These are phyloP conservation scores for Botrytis elliptica DNA, from an alignment of 2,329 filamentous ascomycete species.

Conservation along the genomic window DNA sequence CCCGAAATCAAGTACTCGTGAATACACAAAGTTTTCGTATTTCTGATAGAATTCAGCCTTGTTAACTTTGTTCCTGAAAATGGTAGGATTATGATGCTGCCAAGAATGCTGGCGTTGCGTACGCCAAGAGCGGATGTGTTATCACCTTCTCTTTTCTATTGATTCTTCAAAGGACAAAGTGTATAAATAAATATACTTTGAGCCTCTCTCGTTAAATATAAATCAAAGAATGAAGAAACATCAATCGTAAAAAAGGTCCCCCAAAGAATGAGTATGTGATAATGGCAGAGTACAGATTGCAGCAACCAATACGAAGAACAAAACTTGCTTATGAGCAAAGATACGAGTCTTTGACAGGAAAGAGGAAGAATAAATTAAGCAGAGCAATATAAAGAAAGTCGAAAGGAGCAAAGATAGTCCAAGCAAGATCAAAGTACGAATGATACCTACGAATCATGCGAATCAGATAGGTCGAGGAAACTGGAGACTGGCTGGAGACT, in stretches of 20 bases:
- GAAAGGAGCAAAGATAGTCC: not conserved
- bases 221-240: not conserved
- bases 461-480: not conserved
- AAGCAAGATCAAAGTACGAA: not conserved
- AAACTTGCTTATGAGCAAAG: not conserved
- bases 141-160: not conserved
- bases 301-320: not conserved
- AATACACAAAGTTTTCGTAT: not conserved
- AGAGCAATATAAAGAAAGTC: not conserved
- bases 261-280: not conserved
- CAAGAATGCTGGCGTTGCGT: not conserved
- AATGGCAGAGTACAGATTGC: not conserved
- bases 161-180: not conserved
- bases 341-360: not conserved
- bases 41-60: slow-evolving; percentile 15
- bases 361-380: not conserved
- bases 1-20: not conserved
- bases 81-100: slow-evolving; percentile 1
- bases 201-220: not conserved
- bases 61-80: slow-evolving; percentile 4
- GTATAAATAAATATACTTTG: not conserved
- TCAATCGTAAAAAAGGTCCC: not conserved
- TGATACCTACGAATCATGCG: not conserved
- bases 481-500: too few relatives aligned
- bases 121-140: slow-evolving; percentile 5